Percentiles rank a stretch among this genome's conserved stretches.
These are phyloP conservation scores for Glycine tomentella DNA, from an alignment of 306 rosid genomes.

Conservation along the genomic window DNA sequence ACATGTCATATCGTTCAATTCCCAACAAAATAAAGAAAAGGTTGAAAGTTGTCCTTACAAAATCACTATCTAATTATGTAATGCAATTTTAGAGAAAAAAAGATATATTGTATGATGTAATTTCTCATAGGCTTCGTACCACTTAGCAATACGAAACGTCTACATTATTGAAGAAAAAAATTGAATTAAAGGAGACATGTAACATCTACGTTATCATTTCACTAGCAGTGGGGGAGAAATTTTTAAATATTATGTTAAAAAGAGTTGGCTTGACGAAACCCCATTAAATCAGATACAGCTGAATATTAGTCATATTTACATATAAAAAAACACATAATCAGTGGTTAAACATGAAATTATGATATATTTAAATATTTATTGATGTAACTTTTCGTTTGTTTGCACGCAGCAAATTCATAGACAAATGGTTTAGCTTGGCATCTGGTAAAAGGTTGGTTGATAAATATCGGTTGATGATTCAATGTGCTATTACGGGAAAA, in stretches of 20 bases:
- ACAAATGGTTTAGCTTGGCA: too few species aligned
- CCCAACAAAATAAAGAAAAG: not conserved
- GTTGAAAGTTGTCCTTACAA: not conserved
- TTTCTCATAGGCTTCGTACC: not conserved
- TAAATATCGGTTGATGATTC: not conserved
- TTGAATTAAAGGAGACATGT: conserved; percentile 6
- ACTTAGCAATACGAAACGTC: not conserved
- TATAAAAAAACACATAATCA: not conserved
- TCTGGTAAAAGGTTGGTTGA: not conserved
- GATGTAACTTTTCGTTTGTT: too few species aligned
- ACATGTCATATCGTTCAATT: not conserved
- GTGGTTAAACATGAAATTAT: not conserved
- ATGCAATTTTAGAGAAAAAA: too few species aligned
- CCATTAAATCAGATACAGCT: not conserved
- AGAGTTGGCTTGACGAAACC: not conserved
- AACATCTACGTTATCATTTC: not conserved
- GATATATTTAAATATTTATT: not conserved
- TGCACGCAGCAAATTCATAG: too few species aligned
- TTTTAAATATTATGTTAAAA: not conserved
- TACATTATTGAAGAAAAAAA: not conserved
- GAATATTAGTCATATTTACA: not conserved
- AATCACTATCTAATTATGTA: not conserved
- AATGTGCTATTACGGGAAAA: not conserved
- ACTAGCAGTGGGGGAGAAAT: not conserved
- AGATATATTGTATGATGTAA: not conserved